Base-by-base conservation (phyloP, 805 yeast genomes). In the Sugiyamaella valdiviana region DNA sequence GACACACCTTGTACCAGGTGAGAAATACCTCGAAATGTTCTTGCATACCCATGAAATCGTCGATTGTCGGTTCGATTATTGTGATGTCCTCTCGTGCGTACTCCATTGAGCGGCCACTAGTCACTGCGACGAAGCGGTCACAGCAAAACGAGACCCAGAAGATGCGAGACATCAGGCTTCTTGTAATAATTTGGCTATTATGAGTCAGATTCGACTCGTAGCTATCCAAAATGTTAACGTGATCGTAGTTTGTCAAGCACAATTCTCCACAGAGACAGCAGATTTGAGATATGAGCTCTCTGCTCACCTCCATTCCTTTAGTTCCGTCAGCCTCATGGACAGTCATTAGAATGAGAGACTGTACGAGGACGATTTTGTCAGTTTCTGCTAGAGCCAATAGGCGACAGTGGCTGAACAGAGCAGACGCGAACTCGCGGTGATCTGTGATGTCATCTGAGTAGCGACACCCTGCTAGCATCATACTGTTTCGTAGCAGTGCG, bases 401-500 rank as follows among this genome's bases (percentile, higher is more conserved):
- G 10, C 26, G 36, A 15, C 44, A 41, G 20, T 24, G 24, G 44
- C 44, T 41, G 36, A 23, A 41, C 17, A 41, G 21, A 7, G 24
- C 22, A 26, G 44, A 29, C 16, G 44, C 36, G 17, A 41, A n/a
- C 2, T 14, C 19, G 14, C 26, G 24, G 5, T 24, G 14, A 19
- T 41, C 44, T 7, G 36, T 16, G 4, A 41, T 7, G 7, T 24
- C 44, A 16, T 19, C 29, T 16, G 44, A 41, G 29, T 41, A 41
- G 20, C 44, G 24, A 32, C 44, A 41, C 6, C 44, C 44, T 6
- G 36, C 44, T 2, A 41, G 44, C 44, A 41, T 41, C 44, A 41
- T 41, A 4, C 36, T 19, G 26, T 29, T 26, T 5, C 24, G 36
- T 5, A 41, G 12, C 17, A 41, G 17, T 24, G 36, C 36, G 5